phyloP scores from a whole-genome alignment of 2,329 filamentous ascomycete genomes.

The Metarhizium guizhouense region DNA sequence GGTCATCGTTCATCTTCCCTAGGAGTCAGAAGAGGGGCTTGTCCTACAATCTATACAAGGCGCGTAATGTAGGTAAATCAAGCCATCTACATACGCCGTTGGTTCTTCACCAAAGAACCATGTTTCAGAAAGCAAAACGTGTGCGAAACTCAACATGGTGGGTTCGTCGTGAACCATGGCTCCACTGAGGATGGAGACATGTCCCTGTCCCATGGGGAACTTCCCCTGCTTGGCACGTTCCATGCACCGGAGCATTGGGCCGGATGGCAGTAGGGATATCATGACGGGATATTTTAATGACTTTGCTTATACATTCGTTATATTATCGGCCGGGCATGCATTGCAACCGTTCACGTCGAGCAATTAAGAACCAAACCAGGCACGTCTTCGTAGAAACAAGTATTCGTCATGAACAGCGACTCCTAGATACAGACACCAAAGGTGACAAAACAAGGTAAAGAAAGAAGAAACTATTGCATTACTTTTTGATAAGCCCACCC shows the following conservation, averaged over 20 bases:
- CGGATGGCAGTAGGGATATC: not conserved
- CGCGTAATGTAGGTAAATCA: too few relatives aligned
- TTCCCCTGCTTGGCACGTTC: not conserved
- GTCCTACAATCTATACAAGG: too few relatives aligned
- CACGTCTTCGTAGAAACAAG: not conserved
- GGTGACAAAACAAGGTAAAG: conserved; percentile 22
- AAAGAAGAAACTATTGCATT: conserved; percentile 29
- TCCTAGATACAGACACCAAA: conserved; percentile 26
- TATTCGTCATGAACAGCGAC: conserved; percentile 23
- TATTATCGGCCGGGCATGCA: not conserved
- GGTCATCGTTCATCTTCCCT: not conserved
- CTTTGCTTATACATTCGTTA: too few relatives aligned
- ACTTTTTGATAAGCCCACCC: conserved; percentile 31
- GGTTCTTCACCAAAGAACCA: too few relatives aligned
- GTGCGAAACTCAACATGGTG: not conserved
- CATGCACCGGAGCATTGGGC: conserved; percentile 3
- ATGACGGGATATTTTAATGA: not conserved
- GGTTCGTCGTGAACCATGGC: not conserved
- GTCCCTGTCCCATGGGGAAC: not conserved
- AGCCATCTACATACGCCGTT: too few relatives aligned
- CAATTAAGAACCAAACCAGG: not conserved
- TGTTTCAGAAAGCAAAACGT: too few relatives aligned
- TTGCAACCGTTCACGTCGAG: not conserved
- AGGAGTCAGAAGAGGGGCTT: not conserved
- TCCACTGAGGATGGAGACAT: not conserved